A percentile compares a stretch with the other conserved stretches of the same genome.
phyloP scores from a whole-genome alignment of 2,329 filamentous ascomycete genomes.

The Stagonosporopsis rhizophila region DNA sequence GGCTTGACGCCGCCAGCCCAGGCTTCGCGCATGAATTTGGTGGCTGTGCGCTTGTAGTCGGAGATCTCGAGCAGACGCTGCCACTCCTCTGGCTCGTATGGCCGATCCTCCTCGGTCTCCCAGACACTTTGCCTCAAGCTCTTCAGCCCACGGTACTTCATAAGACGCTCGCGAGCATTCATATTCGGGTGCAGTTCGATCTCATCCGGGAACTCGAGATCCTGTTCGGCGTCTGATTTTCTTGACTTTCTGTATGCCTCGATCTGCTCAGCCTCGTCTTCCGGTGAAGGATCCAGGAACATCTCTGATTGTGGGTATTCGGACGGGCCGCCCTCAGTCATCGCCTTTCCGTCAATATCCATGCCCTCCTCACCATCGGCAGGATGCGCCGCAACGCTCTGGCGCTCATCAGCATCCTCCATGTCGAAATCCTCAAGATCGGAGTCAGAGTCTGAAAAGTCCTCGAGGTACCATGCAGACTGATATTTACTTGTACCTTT shows the following conservation, averaged over 20 bases:
- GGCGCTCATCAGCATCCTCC: slow-evolving; percentile 65
- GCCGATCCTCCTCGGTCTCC: slow-evolving; percentile 86
- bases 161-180: slow-evolving; percentile 81
- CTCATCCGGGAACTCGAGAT: slow-evolving; percentile 95
- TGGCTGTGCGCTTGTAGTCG: slow-evolving; percentile 88
- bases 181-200: slow-evolving; percentile 92
- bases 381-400: slow-evolving; percentile 66
- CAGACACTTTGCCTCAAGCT: slow-evolving; percentile 85
- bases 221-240: slow-evolving; percentile 82
- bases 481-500: slow-evolving; percentile 95
- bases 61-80: slow-evolving; percentile 80
- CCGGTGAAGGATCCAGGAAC: slow-evolving; percentile 79
- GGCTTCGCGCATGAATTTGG: slow-evolving; percentile 78
- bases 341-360: slow-evolving; percentile 58
- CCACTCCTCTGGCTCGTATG: slow-evolving; percentile 91
- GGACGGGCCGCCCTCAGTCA: slow-evolving; percentile 80
- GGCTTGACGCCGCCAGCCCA: slow-evolving; percentile 85
- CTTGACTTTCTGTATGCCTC: slow-evolving; percentile 81
- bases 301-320: slow-evolving; percentile 95
- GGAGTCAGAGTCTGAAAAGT: slow-evolving; percentile 83
- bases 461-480: slow-evolving; percentile 88
- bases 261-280: slow-evolving; percentile 84
- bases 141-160: slow-evolving; percentile 89
- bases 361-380: slow-evolving; percentile 82
- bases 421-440: slow-evolving; percentile 71